phyloP scores from a whole-genome alignment of 441 rosid species.

The Croton setiger region DNA sequence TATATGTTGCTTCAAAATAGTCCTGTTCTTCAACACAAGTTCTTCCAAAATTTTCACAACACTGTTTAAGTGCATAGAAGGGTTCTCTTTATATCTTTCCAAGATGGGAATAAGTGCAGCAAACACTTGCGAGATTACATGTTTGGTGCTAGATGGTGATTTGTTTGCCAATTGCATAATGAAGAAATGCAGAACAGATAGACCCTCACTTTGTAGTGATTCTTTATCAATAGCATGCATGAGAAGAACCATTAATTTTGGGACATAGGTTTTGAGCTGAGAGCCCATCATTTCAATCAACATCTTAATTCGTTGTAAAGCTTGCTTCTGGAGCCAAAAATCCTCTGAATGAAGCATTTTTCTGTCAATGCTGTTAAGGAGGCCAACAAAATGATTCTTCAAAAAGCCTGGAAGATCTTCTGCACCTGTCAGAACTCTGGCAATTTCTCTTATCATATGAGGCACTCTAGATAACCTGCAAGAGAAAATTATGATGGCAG shows the following conservation, averaged over 20 bases:
- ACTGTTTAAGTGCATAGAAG: slow-evolving; percentile 50
- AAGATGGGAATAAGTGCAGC: slow-evolving; percentile 96
- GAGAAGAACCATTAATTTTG: slow-evolving; percentile 96
- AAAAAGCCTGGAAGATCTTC: slow-evolving; percentile 89
- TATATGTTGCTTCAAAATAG: slow-evolving; percentile 80
- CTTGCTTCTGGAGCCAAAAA: slow-evolving; percentile 78
- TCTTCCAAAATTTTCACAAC: slow-evolving; percentile 90
- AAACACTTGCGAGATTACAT: slow-evolving; percentile 92
- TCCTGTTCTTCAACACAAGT: slow-evolving; percentile 83
- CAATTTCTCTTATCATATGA: slow-evolving; percentile 73
- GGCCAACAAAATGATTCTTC: slow-evolving; percentile 97
- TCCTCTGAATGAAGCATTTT: slow-evolving; percentile 94
- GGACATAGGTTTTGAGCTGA: slow-evolving; percentile 85
- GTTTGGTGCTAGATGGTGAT: slow-evolving; percentile 86
- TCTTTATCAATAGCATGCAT: slow-evolving; percentile 94
- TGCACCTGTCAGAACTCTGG: slow-evolving; percentile 71
- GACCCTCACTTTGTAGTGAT: slow-evolving; percentile 89
- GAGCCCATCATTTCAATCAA: slow-evolving; percentile 96
- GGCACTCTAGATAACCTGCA: slow-evolving; percentile 87
- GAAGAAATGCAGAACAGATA: slow-evolving; percentile 83
- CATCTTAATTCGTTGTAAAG: slow-evolving; percentile 87
- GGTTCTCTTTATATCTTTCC: slow-evolving; percentile 73
- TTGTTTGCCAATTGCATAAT: slow-evolving; percentile 68
- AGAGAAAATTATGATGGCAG: slow-evolving; percentile 20
- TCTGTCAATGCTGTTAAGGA: slow-evolving; percentile 93